These are phyloP conservation scores for Phanerochaete carnosa DNA, from an alignment of 768 basidiomycete species.

Conservation along the genomic window DNA sequence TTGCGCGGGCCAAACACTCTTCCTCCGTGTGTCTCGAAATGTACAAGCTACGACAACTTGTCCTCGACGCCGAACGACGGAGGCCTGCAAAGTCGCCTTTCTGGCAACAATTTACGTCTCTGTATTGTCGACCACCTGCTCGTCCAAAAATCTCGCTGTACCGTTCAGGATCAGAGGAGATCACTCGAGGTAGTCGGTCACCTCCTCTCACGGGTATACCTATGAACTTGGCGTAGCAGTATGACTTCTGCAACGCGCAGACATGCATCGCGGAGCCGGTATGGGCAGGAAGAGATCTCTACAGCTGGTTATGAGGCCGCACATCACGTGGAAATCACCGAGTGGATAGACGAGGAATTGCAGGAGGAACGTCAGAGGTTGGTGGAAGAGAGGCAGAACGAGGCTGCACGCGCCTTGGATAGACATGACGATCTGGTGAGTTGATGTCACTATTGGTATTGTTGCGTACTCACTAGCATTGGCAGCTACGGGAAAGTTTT, in stretches of 20 bases:
- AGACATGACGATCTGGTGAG: conserved; percentile 75
- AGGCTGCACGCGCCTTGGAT: conserved; percentile 57
- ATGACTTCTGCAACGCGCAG: conserved; percentile 5
- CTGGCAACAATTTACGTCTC: neutral
- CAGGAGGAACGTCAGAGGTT: conserved; percentile 39
- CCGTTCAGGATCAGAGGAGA: conserved; percentile 65
- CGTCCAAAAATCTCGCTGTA: conserved; percentile 60
- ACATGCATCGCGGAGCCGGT: neutral
- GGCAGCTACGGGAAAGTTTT: conserved; percentile 80
- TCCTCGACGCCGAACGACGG: conserved; percentile 17
- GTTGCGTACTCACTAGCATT: neutral
- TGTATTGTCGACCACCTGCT: neutral
- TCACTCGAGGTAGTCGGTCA: conserved; percentile 29
- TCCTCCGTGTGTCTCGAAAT: conserved; percentile 24
- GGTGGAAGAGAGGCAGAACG: conserved; percentile 55
- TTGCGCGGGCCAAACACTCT: conserved; percentile 28
- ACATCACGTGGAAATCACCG: neutral
- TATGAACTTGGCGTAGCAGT: conserved; percentile 1
- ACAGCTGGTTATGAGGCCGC: neutral
- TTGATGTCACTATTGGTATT: neutral
- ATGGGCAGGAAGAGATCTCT: neutral
- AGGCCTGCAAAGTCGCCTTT: neutral
- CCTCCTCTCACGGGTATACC: conserved; percentile 17
- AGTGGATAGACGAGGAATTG: conserved; percentile 19
- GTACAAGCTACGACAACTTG: conserved; percentile 17